phyloP scores from a whole-genome alignment of 768 basidiomycete species.

The Mycena vitilis region DNA sequence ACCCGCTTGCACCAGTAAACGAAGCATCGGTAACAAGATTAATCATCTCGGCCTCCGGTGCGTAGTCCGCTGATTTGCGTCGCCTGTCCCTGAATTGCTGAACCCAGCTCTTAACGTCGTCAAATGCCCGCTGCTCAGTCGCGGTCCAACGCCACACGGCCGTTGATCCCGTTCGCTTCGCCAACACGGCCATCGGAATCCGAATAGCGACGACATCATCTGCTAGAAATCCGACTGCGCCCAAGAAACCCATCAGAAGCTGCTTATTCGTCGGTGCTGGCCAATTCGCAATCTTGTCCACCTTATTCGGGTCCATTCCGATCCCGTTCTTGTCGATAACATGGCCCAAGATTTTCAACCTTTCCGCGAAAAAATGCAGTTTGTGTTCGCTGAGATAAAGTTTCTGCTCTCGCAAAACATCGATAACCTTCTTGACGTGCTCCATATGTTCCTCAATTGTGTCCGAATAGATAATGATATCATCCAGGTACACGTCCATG shows the following conservation, averaged over 20 bases:
- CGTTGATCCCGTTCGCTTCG: not conserved
- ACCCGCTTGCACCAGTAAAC: conserved; percentile 43
- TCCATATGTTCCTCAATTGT: conserved; percentile 46
- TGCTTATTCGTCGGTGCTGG: conserved; percentile 38
- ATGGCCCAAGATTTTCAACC: conserved; percentile 47
- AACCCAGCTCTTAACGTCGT: not conserved
- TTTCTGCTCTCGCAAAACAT: conserved; percentile 45
- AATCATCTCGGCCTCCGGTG: not conserved
- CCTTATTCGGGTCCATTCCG: conserved; percentile 56
- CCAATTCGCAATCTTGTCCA: conserved; percentile 49
- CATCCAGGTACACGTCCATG: conserved; percentile 45
- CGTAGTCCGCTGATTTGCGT: too few relatives aligned
- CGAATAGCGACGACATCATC: not conserved
- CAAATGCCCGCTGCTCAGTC: not conserved
- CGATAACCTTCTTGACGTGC: conserved; percentile 45
- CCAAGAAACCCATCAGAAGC: not conserved
- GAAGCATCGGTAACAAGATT: conserved; percentile 19
- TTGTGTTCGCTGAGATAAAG: conserved; percentile 51
- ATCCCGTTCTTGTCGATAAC: conserved; percentile 51
- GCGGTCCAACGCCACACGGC: not conserved
- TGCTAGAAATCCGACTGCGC: not conserved
- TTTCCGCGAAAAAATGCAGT: conserved; percentile 41
- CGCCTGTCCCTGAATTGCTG: too few relatives aligned
- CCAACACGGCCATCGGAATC: not conserved
- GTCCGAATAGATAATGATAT: conserved; percentile 55